Conservation (phyloP, 768 basidiomycete species). For the Leucogyrophana mollusca region DNA sequence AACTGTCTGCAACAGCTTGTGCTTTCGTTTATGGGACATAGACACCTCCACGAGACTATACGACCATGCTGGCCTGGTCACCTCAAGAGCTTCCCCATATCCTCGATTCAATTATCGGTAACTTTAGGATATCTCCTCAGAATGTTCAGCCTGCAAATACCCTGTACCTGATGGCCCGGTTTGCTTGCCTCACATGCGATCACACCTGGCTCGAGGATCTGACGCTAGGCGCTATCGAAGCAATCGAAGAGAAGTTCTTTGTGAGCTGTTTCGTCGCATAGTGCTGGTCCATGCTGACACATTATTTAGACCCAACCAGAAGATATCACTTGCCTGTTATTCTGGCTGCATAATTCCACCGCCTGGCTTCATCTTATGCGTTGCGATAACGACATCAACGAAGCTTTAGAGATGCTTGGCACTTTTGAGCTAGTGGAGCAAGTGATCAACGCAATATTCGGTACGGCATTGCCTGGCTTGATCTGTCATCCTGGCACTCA, state of each 20-base stretch:
- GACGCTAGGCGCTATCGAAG: slow-evolving; percentile 85
- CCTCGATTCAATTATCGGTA: slow-evolving; percentile 78
- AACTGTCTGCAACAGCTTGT: background rate
- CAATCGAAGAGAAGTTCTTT: slow-evolving; percentile 90
- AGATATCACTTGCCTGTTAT: slow-evolving; percentile 82
- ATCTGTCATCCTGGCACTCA: slow-evolving; percentile 5
- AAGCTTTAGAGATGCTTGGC: slow-evolving; percentile 80
- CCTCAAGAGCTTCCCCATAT: slow-evolving; percentile 74
- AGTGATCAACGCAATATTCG: slow-evolving; percentile 92
- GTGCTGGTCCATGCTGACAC: slow-evolving; percentile 10
- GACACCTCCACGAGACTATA: slow-evolving; percentile 75
- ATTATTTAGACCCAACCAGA: slow-evolving; percentile 69
- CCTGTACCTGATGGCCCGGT: slow-evolving; percentile 87
- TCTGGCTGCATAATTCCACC: slow-evolving; percentile 94
- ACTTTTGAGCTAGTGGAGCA: slow-evolving; percentile 88
- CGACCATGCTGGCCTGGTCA: slow-evolving; percentile 92
- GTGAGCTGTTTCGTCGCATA: slow-evolving; percentile 48
- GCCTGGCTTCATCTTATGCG: slow-evolving; percentile 89
- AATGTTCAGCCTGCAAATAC: slow-evolving; percentile 89
- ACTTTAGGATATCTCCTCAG: slow-evolving; percentile 66
- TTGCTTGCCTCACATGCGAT: slow-evolving; percentile 90
- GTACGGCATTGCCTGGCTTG: slow-evolving; percentile 38
- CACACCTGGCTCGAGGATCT: slow-evolving; percentile 92
- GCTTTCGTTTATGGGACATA: slow-evolving; percentile 31
- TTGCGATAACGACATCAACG: slow-evolving; percentile 76